Base-by-base conservation (phyloP, 352 stramenopile species). In the Phytophthora palmivora region DNA sequence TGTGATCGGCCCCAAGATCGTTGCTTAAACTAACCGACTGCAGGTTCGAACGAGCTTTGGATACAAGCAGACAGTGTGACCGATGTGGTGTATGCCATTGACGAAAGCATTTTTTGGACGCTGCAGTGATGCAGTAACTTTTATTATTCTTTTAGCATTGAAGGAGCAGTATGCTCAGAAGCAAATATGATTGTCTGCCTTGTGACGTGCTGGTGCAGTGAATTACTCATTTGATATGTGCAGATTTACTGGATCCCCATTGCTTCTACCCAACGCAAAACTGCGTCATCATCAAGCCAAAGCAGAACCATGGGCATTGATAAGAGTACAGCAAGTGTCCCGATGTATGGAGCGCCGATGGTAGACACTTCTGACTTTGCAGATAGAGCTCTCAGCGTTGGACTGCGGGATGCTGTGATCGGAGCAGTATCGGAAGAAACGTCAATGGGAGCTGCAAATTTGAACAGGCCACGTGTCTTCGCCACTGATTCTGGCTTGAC, bases 1-100 rank as follows among this genome's bases (percentile, higher is more conserved):
- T 16, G 67, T 79, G 45, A 65, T 88, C 42, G 78, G 78, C 30
- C 52, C 78, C 42, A 88, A 88, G 74, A 78, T 88, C 55, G 68
- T 78, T 24, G 63, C 74, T 11, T 84, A 78, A 76, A 45, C 2
- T 53, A 65, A 61, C 54, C 55, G 33, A 66, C 34, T 42, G 54
- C 32, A 64, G 46, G 53, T 58, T 64, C 26, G 19, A 26, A 9
- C 6, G 21, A 50, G 16, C 26, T 34, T 28, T 6, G 24, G 19
- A 21, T 24, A 2, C 22, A 34, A 43, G 30, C 38, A 42, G 48
- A 59, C 56, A 50, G 7, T 30, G 52, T n/a, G 26, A 37, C 38
- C 34, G 38, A 43, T 41, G 18, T 47, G 18, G 30, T n/a, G 43
- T 37, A 26, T 49, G 15, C 30, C 44, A 46, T 60, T 26, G 44